These are phyloP conservation scores for Ceratobasidium sp. DNA, from an alignment of 1,284 basidiomycete species.

Conservation along the genomic window DNA sequence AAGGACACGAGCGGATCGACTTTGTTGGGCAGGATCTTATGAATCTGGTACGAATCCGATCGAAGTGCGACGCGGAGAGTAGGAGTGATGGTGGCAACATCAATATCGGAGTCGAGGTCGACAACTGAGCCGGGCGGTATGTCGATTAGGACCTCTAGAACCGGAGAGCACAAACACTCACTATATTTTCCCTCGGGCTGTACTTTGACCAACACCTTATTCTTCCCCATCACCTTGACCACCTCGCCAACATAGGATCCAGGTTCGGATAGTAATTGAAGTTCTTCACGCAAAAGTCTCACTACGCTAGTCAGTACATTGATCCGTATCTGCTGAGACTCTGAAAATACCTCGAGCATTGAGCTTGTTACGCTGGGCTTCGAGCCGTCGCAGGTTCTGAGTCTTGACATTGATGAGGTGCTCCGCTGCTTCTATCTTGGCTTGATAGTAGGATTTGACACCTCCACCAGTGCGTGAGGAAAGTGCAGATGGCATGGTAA, in stretches of 20 bases:
- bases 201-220: constrained; percentile 97
- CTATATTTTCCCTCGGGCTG: constrained; percentile 99
- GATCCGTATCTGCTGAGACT: background rate
- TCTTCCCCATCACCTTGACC: constrained; percentile 99
- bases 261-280: constrained; percentile 95
- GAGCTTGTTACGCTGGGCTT: constrained; percentile 95
- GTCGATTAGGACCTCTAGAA: background rate
- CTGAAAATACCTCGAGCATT: constrained; percentile 84
- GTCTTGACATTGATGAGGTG: constrained; percentile 95
- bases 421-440: constrained; percentile 94
- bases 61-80: constrained; percentile 94
- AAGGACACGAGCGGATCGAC: constrained; percentile 94
- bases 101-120: constrained; percentile 91
- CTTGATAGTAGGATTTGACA: constrained; percentile 91
- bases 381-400: constrained; percentile 93
- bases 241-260: constrained; percentile 98
- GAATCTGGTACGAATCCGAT: constrained; percentile 94
- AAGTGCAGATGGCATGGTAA: constrained; percentile 37
- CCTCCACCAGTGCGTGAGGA: constrained; percentile 59
- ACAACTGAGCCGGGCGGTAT: constrained; percentile 72
- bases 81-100: constrained; percentile 82
- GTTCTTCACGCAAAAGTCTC: constrained; percentile 88
- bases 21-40: constrained; percentile 95
- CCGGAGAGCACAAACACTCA: constrained; percentile 54
- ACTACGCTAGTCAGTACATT: constrained; percentile 60